Evolutionary conservation across 1,139 yeast genomes (phyloP), one percentile per base, ranked within the genome.

Genomic region (Keqinozyma sinolaborantium): DNA sequence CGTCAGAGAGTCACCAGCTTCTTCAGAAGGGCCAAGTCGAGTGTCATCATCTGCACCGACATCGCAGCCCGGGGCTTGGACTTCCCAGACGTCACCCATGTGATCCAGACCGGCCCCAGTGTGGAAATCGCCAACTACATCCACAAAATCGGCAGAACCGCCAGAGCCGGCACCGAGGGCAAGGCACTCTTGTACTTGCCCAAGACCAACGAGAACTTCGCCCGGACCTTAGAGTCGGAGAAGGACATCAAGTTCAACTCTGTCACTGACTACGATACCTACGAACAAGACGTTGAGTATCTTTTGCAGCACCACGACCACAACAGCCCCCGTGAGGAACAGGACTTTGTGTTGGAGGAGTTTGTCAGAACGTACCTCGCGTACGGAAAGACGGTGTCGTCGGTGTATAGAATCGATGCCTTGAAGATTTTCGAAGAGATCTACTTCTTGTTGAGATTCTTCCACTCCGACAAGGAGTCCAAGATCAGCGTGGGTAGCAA

Each of bases 31-130:
- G 50, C 68, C 19, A 50, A 59, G 25, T 59, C 64, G 16, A 82
- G 85, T 34, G 51, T 90, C 26, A 67, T 90, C 34, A 74, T 90
- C 30, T 83, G 95, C 28, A 86, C 96, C 2, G 95, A 90, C 60
- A 97, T 92, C 34, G 95, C 92, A 42, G 97, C 97, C 3, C 79
- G 97, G 64, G 97, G 98, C 49, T 80, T 92, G 80, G 96, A 88
- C 64, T 84, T 88, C 70, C 90, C 88, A 30, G 78, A 77, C 47
- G 94, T 92, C 21, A 64, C 85, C 16, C 83, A 85, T 48, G 96
- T 88, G 33, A 64, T 83, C 49, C 96, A 88, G 61, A 57, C 84
- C 36, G 82, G 87, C 44, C 72, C 82, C n/a, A 86, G 94, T 41
- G 60, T 71, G 28, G 87, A 82, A 36, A 62, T 81, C 23, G 78